Evolutionary conservation across 2,329 filamentous ascomycete species (phyloP).

Genomic region (Fusarium torulosum): DNA sequence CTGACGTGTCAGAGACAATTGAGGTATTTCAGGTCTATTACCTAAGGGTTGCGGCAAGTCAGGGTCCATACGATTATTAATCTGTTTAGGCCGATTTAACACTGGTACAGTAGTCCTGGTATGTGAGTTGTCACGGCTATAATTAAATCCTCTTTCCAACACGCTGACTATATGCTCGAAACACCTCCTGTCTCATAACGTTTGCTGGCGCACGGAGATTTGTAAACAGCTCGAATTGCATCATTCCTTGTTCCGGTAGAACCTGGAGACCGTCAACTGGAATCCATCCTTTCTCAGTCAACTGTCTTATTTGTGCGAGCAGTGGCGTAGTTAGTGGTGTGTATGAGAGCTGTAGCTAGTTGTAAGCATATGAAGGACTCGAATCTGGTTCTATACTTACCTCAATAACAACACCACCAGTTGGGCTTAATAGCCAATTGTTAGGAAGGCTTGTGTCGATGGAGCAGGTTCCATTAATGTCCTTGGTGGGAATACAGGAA

Average conservation of each 20-base stretch:
- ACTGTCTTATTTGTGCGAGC: background rate
- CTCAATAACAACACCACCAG: slow-evolving; percentile 15
- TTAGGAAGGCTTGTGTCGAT: slow-evolving; percentile 9
- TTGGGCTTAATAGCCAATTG: slow-evolving; percentile 2
- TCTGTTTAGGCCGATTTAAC: no score
- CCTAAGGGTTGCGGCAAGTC: no score
- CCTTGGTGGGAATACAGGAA: slow-evolving; percentile 3
- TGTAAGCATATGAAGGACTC: fast-evolving
- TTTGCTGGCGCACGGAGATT: slow-evolving; percentile 3
- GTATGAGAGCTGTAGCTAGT: background rate
- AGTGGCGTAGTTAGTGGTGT: slow-evolving; percentile 11
- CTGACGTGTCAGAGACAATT: no score
- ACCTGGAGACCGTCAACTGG: slow-evolving; percentile 19
- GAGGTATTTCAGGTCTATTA: no score
- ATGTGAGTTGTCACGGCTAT: fast-evolving
- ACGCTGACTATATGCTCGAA: background rate
- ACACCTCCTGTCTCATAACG: background rate
- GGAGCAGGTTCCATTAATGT: background rate
- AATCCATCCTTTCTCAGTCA: slow-evolving; percentile 13
- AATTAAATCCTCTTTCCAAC: background rate
- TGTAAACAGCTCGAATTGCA: slow-evolving; percentile 24
- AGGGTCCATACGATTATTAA: no score
- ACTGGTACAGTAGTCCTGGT: no score
- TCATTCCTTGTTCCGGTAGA: slow-evolving; percentile 21
- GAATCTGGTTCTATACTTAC: background rate